Base-by-base conservation (phyloP, 176 grass and related monocot species). In the Otatea glauca region DNA sequence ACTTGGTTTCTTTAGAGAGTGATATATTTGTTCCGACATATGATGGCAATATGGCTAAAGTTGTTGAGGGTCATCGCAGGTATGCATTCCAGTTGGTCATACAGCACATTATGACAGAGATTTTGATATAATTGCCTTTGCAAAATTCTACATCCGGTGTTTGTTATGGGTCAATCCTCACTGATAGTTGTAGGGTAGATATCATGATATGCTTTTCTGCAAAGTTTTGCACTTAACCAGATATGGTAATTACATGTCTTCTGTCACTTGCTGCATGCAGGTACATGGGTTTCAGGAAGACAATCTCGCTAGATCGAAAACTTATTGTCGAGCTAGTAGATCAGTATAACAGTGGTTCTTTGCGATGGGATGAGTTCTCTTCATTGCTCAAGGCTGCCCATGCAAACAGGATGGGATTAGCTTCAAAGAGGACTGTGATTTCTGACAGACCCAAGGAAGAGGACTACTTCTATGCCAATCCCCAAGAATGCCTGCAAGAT, bases 11-110 rank as follows among this genome's bases (percentile, higher is more conserved):
- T 41, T 77, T 99, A 76, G 89, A 93, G 67, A 96, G 96, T 70
- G 93, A 99, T 73, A 91, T 99, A 53, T 99, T 99, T 81, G 86
- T 99, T 84, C 91, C 96, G 12, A 96, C 93, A 43, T 96, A 99
- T 45, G 93, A 96, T 64, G 93, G 96, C 18, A 99, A 99, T 89
- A 99, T 99, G 96, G 96, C 93, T 45, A 94, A 48, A 58, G 54
- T 58, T 0, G 54, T 58, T n/a, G 20, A 58, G 54, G 54, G 54
- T 58, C 54, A 58, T 58, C 54, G 54, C 54, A 58, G 54, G 20
- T 58, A n/a, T n/a, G 54, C 7, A 58, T 58, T n/a, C 54, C 54
- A 58, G 7, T n/a, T 58, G 54, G 54, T 8, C 20, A 56, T 56
- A 9, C 20, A 21, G 7, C 54, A 56, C 20, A 56, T 56, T 56